Base-by-base conservation (phyloP, 2,329 filamentous ascomycete genomes). In the Cryphonectria carpinicola region DNA sequence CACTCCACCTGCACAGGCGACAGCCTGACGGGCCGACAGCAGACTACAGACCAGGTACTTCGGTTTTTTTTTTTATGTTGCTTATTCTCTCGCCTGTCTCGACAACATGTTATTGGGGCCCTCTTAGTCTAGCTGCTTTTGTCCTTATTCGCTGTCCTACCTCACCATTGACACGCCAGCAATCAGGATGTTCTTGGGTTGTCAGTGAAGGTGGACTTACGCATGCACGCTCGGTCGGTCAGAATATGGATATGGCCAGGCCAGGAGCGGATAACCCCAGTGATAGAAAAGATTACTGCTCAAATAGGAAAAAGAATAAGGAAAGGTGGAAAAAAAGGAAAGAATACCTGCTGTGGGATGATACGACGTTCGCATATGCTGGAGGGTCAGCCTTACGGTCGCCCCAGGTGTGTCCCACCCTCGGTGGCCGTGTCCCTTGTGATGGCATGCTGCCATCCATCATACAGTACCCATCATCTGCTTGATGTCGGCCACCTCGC, bases 1-100 rank as follows among this genome's bases (percentile, higher is more conserved):
- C 71, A 72, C 71, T 70, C 71, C 71, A 72, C 71, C 56, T 58
- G 46, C 56, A 65, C 56, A 22, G 37, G 22, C 25, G 37, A 67
- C 65, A 46, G 61, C 2, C 54, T 67, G 54, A 41, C 52, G 25
- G n/a, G 37, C 61, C 37, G 37, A 49, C 37, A 67, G 28, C 39
- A 28, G 22, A 67, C 54, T 28, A 41, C 49, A 39, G 61, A n/a
- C 14, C 25, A 52, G 25, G 54, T 58, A 58, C 54, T 32, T 35
- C 28, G 43, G n/a, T n/a, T 32, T 32, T 32, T 32, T 28, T 28
- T 28, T n/a, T 17, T 8, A n/a, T n/a, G 22, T 22, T 49, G 19
- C 43, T 19, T 52, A 22, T 25, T 22, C 25, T 65, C 25, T 65
- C 63, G 28, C 63, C 52, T 35, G 25, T 49, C 67, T 69, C 49